Evolutionary conservation across 352 stramenopile species (phyloP), one percentile per base, ranked within the genome.

Genomic region (Globisporangium spiculum): DNA sequence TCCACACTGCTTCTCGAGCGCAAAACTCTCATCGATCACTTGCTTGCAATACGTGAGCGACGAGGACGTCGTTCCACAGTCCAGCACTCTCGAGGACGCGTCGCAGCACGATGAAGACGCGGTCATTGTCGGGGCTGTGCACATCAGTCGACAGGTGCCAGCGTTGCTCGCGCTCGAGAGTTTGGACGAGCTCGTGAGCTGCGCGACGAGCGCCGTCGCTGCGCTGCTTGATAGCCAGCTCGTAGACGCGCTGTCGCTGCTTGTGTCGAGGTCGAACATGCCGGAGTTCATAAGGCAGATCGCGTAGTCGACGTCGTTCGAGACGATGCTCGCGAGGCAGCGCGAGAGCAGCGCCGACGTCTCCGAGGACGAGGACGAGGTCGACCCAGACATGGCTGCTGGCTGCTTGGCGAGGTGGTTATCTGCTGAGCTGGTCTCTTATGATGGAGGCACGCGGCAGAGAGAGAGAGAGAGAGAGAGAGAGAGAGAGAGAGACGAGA

Each of bases 231-330:
- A 61, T 34, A 61, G 30, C 63, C 52, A 63, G 3, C 57, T 38
- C n/a, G 57, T 61, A 16, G 60, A 68, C n/a, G 48, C 50, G 34
- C 46, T 32, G 8, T n/a, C 26, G 7, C 30, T 24, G 38, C 5
- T 65, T 46, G 70, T 46, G 8, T 70, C 46, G 38, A 83, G 44
- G 56, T 78, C 66, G 63, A 91, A 88, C 58, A 91, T 75, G 41
- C 83, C 83, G 26, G 80, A 81, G 70, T 91, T 91, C 79, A 89
- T 89, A 65, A 89, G 64, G 70, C 83, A 91, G 38, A 79, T 59
- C 38, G 77, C 77, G 66, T 91, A 91, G 38, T 70, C 50, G 57
- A 68, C 67, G 64, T 91, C 83, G 22, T 73, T 64, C 14, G 62
- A 32, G 48, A 83, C 30, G 62, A 88, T 72, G n/a, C 71, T 79